Base-by-base conservation (phyloP, 768 basidiomycete species). In the Chlorophyllum brunneum region DNA sequence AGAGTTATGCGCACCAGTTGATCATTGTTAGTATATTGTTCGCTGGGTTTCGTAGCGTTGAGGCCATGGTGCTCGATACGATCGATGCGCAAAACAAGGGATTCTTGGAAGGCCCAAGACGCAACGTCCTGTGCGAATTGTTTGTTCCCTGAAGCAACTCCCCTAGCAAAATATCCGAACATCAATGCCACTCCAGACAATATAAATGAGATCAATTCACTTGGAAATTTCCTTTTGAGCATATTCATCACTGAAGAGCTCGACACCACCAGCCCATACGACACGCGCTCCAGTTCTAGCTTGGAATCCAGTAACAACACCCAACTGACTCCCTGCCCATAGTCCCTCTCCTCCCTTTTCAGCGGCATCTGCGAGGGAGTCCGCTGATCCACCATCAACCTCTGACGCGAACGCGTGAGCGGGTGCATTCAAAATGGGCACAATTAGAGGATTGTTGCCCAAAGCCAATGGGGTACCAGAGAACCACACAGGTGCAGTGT, bases 81-180 rank as follows among this genome's bases (percentile, higher is more conserved):
- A 56, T 92, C 86, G 51, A 98, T 84, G 22, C 91, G 84, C 43
- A 95, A 74, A 2, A 90, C 88, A 10, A 83, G 75, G 1, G 79
- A 78, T 66, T 97, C 90, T 60, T 92, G 88, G 84, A 98, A 95
- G 0, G 86, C 81, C 95, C 95, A 99, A 4, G 82, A 78, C 3
- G 85, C 79, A 37, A 98, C 67, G 57, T 95, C 92, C 43, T 75
- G 70, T 2, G 75, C 79, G 55, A 97, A 86, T 51, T 81, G 81
- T 5, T 72, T 70, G 64, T 99, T 99, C 15, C 88, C 91, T 2
- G 86, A 82, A 47, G 77, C 71, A 16, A 74, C 70, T 7, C 82
- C 83, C 38, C 84, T 84, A 56, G 18, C 16, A 20, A 31, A 54
- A 16, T 26, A 38, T 59, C 23, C 55, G 46, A 26, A 34, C 5